phyloP scores from a whole-genome alignment of 2,329 filamentous ascomycete species.

The Verticillium albo-atrum region DNA sequence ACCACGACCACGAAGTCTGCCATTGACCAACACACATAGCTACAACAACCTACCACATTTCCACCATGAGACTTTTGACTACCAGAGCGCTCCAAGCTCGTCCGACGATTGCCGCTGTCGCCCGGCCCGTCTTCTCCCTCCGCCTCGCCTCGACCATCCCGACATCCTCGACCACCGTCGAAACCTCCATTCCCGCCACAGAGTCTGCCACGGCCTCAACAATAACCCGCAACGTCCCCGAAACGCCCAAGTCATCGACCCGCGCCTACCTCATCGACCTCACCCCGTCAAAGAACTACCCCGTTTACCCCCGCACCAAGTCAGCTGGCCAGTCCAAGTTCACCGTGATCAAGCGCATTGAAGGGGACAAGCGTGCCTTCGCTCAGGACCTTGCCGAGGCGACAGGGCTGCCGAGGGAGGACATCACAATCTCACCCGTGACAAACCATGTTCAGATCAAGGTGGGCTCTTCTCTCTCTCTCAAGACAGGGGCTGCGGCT shows the following conservation, averaged over 20 bases:
- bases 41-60: neutral
- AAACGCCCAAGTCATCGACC: conserved; percentile 50
- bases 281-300: conserved; percentile 65
- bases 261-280: conserved; percentile 66
- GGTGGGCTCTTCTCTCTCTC: conserved; percentile 38
- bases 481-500: neutral
- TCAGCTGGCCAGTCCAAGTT: conserved; percentile 70
- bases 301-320: conserved; percentile 72
- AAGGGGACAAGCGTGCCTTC: conserved; percentile 65
- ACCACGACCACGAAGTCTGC: neutral
- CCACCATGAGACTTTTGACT: neutral
- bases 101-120: neutral
- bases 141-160: conserved; percentile 10
- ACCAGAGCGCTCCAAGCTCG: neutral
- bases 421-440: conserved; percentile 50
- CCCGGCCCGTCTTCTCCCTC: neutral
- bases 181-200: conserved; percentile 6
- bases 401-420: conserved; percentile 51
- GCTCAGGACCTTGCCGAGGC: conserved; percentile 57
- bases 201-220: conserved; percentile 7
- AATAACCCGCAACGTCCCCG: conserved; percentile 14
- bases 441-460: conserved; percentile 74
- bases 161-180: neutral
- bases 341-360: conserved; percentile 73
- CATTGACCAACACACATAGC: neutral